phyloP scores from a whole-genome alignment of 495 filamentous ascomycete species.

The Tuber umbilicatum region DNA sequence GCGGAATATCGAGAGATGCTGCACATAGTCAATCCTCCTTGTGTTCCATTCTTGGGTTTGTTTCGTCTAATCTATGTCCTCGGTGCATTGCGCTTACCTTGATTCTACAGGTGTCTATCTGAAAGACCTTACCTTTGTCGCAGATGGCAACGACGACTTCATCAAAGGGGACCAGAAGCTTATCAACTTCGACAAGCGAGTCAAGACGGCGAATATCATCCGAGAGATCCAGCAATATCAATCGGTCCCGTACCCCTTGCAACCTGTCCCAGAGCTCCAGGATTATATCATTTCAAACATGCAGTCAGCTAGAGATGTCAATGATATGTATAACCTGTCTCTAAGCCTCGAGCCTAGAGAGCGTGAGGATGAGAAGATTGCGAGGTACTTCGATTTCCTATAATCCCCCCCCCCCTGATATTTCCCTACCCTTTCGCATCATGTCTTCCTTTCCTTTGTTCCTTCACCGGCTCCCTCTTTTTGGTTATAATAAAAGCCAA shows the following conservation, averaged over 20 bases:
- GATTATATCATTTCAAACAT: slow-evolving; percentile 96
- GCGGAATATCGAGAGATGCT: slow-evolving; percentile 89
- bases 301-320: slow-evolving; percentile 85
- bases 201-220: slow-evolving; percentile 96
- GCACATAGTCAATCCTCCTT: slow-evolving; percentile 87
- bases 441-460: slow-evolving; percentile 18
- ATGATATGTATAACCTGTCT: slow-evolving; percentile 98
- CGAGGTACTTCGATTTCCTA: slow-evolving; percentile 55
- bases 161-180: slow-evolving; percentile 80
- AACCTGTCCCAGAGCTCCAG: slow-evolving; percentile 83
- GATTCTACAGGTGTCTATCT: slow-evolving; percentile 73
- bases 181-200: slow-evolving; percentile 97
- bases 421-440: slow-evolving; percentile 30
- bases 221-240: slow-evolving; percentile 98
- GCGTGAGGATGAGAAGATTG: slow-evolving; percentile 90
- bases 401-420: slow-evolving; percentile 30
- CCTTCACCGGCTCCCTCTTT: slow-evolving; percentile 32
- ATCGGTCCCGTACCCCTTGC: slow-evolving; percentile 85
- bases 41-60: slow-evolving; percentile 97
- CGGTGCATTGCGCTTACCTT: slow-evolving; percentile 13
- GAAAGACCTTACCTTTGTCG: slow-evolving; percentile 96
- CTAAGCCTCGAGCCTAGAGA: slow-evolving; percentile 88
- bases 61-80: slow-evolving; percentile 11
- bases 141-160: slow-evolving; percentile 92
- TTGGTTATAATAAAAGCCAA: slow-evolving; percentile 36